Evolutionary conservation across 2,329 filamentous ascomycete genomes (phyloP).

Genomic region (Fusarium sp.): DNA sequence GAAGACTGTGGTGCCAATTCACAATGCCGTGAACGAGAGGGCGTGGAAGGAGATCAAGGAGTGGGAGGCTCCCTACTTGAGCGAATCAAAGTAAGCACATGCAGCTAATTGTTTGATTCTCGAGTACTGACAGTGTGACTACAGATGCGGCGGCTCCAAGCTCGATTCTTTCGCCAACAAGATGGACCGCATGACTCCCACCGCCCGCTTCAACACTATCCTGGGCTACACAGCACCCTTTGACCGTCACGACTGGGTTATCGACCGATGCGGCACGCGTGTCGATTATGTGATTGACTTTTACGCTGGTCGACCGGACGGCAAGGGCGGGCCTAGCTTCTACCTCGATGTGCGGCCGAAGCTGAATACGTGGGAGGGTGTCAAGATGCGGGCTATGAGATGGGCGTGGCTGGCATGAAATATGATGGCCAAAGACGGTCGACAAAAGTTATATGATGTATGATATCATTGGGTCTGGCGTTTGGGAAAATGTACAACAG

Average conservation of each 20-base stretch:
- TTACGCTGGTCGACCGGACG: slow-evolving; percentile 79
- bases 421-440: slow-evolving; percentile 5
- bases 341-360: slow-evolving; percentile 80
- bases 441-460: slow-evolving; percentile 41
- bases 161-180: slow-evolving; percentile 88
- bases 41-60: slow-evolving; percentile 93
- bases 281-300: slow-evolving; percentile 99
- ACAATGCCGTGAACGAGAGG: slow-evolving; percentile 98
- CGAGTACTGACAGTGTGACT: slow-evolving; percentile 16
- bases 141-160: slow-evolving; percentile 79
- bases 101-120: rapidly evolving
- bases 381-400: slow-evolving; percentile 75
- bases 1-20: slow-evolving; percentile 93
- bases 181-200: slow-evolving; percentile 80
- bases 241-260: slow-evolving; percentile 97
- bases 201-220: slow-evolving; percentile 85
- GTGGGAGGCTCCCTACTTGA: slow-evolving; percentile 83
- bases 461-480: slow-evolving; percentile 43
- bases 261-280: slow-evolving; percentile 88
- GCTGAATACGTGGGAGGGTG: slow-evolving; percentile 77
- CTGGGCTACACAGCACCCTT: slow-evolving; percentile 94
- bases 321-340: slow-evolving; percentile 67
- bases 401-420: slow-evolving; percentile 64
- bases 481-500: slow-evolving; percentile 48
- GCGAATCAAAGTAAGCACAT: slow-evolving; percentile 68